Percentiles rank a stretch among this genome's conserved stretches.
These are phyloP conservation scores for Collybia nuda DNA, from an alignment of 768 basidiomycete species.

Conservation along the genomic window DNA sequence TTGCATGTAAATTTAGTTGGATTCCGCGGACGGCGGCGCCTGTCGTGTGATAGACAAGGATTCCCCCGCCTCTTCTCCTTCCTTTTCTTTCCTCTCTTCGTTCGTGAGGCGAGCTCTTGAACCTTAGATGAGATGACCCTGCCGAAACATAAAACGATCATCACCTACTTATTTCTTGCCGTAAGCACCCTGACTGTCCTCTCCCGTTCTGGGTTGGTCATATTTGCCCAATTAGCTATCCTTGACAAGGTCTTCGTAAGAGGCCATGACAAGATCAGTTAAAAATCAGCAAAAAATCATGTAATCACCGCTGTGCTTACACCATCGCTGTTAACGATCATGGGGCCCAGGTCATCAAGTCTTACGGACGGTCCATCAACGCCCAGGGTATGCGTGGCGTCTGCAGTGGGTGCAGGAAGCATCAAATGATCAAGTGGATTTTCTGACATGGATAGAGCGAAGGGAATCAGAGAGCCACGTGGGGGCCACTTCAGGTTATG, in stretches of 20 bases:
- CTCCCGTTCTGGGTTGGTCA: slow-evolving; percentile 58
- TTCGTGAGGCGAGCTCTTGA: slow-evolving; percentile 27
- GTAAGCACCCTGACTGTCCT: slow-evolving; percentile 54
- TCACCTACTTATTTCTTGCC: slow-evolving; percentile 47
- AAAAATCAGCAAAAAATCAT: not conserved
- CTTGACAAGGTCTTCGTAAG: slow-evolving; percentile 56
- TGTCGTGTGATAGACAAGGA: not conserved
- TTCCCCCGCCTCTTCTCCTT: not conserved
- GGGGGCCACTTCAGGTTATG: too few relatives aligned
- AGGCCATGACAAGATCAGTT: not conserved
- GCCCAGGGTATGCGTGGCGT: slow-evolving; percentile 6
- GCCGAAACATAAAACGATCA: not conserved
- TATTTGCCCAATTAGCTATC: slow-evolving; percentile 62
- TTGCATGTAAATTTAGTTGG: not conserved
- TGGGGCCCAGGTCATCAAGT: slow-evolving; percentile 60
- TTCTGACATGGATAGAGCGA: not conserved
- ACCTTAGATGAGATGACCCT: not conserved
- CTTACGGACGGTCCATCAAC: slow-evolving; percentile 33
- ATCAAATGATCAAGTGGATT: not conserved
- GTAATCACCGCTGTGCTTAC: slow-evolving; percentile 31
- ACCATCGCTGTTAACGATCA: slow-evolving; percentile 70
- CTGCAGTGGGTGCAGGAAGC: not conserved
- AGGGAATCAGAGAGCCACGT: too few relatives aligned
- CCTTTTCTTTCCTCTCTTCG: slow-evolving; percentile 25
- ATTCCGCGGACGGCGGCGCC: slow-evolving; percentile 8